Evolutionary conservation across 179 eudicot genomes (phyloP).

Genomic region (Silene vulgaris): DNA sequence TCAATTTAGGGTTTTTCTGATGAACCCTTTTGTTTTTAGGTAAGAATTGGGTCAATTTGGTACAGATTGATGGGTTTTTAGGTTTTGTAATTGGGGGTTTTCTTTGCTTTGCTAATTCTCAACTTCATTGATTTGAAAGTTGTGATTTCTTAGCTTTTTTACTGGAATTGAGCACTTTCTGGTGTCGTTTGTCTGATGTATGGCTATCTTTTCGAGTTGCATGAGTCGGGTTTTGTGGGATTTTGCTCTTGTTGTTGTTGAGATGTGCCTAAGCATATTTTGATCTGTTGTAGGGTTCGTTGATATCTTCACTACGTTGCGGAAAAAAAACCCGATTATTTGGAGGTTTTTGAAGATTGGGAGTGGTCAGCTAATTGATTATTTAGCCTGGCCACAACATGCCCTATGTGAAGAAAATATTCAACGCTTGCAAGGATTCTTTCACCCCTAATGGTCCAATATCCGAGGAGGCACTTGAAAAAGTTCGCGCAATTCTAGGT

Average conservation of each 20-base stretch:
- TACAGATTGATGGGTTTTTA: neutral
- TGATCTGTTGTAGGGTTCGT: slow-evolving; percentile 21
- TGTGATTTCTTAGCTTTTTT: too few species aligned
- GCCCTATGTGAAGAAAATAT: slow-evolving; percentile 92
- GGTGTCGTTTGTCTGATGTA: neutral
- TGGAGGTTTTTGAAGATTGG: slow-evolving; percentile 19
- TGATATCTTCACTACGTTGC: slow-evolving; percentile 12
- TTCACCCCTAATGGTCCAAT: slow-evolving; percentile 72
- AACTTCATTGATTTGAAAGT: too few species aligned
- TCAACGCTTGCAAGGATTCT: slow-evolving; percentile 88
- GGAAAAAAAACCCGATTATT: neutral
- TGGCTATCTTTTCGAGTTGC: neutral
- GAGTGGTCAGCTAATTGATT: slow-evolving; percentile 26
- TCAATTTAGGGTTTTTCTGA: neutral
- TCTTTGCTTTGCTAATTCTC: too few species aligned
- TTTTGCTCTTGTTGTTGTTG: slow-evolving; percentile 2
- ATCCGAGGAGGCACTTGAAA: slow-evolving; percentile 81
- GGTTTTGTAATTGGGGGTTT: neutral
- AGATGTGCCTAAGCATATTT: slow-evolving; percentile 11
- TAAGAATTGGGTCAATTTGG: too few species aligned
- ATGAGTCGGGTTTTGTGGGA: slow-evolving; percentile 2
- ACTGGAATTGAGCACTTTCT: slow-evolving; percentile 1
- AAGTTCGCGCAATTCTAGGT: slow-evolving; percentile 84
- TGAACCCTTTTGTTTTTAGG: too few species aligned
- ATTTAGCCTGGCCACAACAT: slow-evolving; percentile 41